Evolutionary conservation across 768 basidiomycete species (phyloP), one percentile per base, ranked within the genome.

Genomic region (Amanita inopinata): DNA sequence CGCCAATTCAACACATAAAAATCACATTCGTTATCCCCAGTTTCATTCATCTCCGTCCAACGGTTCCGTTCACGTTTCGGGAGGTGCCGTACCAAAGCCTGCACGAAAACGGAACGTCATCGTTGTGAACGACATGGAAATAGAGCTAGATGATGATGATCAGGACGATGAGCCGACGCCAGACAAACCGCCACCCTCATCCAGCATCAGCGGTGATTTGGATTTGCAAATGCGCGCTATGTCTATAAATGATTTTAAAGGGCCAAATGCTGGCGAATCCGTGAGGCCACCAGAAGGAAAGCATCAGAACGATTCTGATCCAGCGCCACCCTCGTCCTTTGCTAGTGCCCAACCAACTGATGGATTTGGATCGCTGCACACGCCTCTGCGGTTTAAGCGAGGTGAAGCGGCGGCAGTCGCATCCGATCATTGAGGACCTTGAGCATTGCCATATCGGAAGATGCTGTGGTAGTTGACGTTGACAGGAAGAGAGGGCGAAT

Each of bases 81-180:
- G n/a, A n/a, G n/a, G n/a, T n/a, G 38, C 46, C 4, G 20, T 43
- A 1, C 25, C 19, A 36, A 38, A 41, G 43, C 27, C n/a, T 31
- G 14, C 20, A n/a, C 49, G 50, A 48, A 58, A 58, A 50, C 46
- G 55, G 48, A 62, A 60, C 39, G 57, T 65, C 25, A 67, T 67
- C 18, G 50, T 62, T 22, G 58, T 67, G 7, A 67, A 67, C 51
- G 64, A 57, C 46, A 59, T 66, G 27, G 62, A 65, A 50, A 63
- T 67, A 22, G 62, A 65, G 14, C 38, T 67, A 33, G 64, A 64
- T 32, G 49, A 45, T 12, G 50, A 46, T 20, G 43, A 37, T 11
- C 11, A 28, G 2, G 35, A 44, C 2, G 19, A 18, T 11, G 24
- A 25, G 11, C 12, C 20, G 15, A 10, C 41, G 6, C 20, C 23